Base-by-base conservation (phyloP, 2,329 filamentous ascomycete species). In the Colletotrichum musae region DNA sequence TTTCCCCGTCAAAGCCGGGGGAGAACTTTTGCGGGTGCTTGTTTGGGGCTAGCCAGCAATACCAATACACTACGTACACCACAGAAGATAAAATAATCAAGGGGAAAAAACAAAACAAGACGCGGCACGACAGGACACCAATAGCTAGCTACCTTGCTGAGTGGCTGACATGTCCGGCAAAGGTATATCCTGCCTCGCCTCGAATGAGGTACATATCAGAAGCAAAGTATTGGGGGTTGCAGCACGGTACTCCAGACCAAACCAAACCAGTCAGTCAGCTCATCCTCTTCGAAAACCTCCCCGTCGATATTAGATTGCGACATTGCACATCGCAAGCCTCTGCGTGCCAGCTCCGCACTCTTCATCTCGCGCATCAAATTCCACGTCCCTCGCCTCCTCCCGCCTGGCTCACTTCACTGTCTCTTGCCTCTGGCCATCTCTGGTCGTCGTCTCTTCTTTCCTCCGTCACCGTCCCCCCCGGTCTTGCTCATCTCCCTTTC, bases 271-370 rank as follows among this genome's bases (percentile, higher is more conserved):
- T 36, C 32, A 36, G 32, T 36, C 32, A 36, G 32, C 32, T 36
- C 32, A 36, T 36, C 32, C 32, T 36, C 5, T 6, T 36, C 2
- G 9, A 10, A 36, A 36, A 36, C 12, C 43, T 47, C 47, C 18
- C 36, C 24, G 41, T 58, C 41, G 41, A 21, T 58, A 53, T 61
- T 66, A 66, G 50, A 69, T 69, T 69, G 56, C 66, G 56, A 66
- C 66, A 69, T 69, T 65, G 66, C 66, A 65, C 61, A 69, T 61
- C 62, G 45, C 45, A 69, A 66, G 66, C 62, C 56, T 66, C 58
- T 26, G 62, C 66, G 39, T 66, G 62, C 66, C 62, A 69, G 66
- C 61, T 69, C 56, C 62, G 56, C 66, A 66, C 39, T 56, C 43
- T 54, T 62, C 59, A 53, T 43, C 47, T 50, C 13, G 18, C 47